Conservation (phyloP, 495 filamentous ascomycete species). For the Penicillium pancosmium region DNA sequence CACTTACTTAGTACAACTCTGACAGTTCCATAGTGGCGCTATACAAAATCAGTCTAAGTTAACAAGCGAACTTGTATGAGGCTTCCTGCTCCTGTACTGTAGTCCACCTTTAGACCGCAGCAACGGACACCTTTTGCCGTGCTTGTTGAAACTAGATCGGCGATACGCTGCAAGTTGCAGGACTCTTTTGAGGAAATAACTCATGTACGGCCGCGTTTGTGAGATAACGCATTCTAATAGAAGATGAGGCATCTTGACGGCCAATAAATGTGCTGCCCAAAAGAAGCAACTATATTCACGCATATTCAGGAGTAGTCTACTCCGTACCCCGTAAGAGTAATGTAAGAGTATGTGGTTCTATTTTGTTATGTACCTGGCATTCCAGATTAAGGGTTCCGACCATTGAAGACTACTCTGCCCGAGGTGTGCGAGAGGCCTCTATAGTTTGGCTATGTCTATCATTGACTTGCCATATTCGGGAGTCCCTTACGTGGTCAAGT, state of each 20-base stretch:
- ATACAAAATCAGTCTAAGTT: not conserved
- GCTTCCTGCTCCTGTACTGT: slow-evolving; percentile 6
- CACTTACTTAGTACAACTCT: not conserved
- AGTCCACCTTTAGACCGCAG: not conserved
- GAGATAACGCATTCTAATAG: slow-evolving; percentile 16
- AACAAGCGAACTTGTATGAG: not conserved
- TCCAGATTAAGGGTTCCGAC: slow-evolving; percentile 11
- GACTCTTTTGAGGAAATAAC: slow-evolving; percentile 15
- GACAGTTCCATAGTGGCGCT: not conserved
- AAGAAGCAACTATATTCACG: slow-evolving; percentile 3
- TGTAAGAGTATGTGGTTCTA: not conserved
- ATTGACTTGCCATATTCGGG: slow-evolving; percentile 19
- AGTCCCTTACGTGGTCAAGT: slow-evolving; percentile 29
- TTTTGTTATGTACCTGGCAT: slow-evolving; percentile 23
- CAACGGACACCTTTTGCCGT: slow-evolving; percentile 1
- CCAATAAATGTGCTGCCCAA: slow-evolving; percentile 3
- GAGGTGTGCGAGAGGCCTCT: slow-evolving; percentile 21
- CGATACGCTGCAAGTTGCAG: slow-evolving; percentile 15
- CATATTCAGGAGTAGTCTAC: not conserved
- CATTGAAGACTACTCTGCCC: slow-evolving; percentile 5
- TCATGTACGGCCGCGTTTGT: slow-evolving; percentile 16
- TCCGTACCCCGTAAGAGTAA: not conserved
- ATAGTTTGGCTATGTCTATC: slow-evolving; percentile 20
- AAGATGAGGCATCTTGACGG: slow-evolving; percentile 5
- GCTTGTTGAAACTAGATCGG: slow-evolving; percentile 19